A percentile compares a stretch with the other conserved stretches of the same genome.
Conservation (phyloP, 495 filamentous ascomycete species). For the Xylaria acuta region DNA sequence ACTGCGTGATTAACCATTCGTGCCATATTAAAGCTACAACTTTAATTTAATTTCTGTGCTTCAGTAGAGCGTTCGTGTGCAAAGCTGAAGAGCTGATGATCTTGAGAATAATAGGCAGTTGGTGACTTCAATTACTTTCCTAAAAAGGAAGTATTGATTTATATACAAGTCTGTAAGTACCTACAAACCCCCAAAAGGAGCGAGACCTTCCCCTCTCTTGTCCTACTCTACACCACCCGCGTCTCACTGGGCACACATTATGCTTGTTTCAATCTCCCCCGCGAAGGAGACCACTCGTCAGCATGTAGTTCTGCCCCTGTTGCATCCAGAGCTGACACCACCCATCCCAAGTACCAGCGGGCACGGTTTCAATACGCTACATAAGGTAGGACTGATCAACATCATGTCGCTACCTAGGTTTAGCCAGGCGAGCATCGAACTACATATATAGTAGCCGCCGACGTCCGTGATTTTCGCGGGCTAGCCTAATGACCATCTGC, state of each 20-base stretch:
- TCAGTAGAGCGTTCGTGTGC: not conserved
- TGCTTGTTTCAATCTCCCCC: slow-evolving; percentile 10
- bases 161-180: too few relatives aligned
- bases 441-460: not conserved
- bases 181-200: not conserved
- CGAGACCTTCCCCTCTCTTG: not conserved
- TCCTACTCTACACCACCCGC: not conserved
- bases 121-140: not conserved
- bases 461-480: not conserved
- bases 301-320: not conserved
- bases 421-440: not conserved
- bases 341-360: not conserved
- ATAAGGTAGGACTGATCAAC: not conserved
- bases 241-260: not conserved
- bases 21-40: not conserved
- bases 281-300: not conserved
- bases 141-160: not conserved
- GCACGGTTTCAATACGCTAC: not conserved
- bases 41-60: not conserved
- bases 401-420: not conserved
- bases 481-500: not conserved
- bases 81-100: not conserved
- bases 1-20: not conserved
- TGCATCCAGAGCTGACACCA: slow-evolving; percentile 5
- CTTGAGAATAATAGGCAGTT: not conserved